Evolutionary conservation across 176 grass and related monocot species (phyloP).

Genomic region (Eleusine indica): DNA sequence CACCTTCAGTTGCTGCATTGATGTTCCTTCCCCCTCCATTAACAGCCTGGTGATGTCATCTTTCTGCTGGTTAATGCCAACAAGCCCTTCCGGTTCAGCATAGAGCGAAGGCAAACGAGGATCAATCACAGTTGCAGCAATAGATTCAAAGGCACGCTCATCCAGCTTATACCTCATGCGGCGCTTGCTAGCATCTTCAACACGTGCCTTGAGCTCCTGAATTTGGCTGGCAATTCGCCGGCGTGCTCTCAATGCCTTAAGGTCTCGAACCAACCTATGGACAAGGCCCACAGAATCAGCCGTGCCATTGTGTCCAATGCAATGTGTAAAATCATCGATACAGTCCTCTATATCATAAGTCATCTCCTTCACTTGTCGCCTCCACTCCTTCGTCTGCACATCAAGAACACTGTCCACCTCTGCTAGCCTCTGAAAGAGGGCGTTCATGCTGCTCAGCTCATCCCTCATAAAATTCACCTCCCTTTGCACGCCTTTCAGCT

Average conservation of each 20-base stretch:
- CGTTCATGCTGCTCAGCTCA: conserved; percentile 38
- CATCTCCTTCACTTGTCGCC: conserved; percentile 24
- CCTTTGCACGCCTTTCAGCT: conserved; percentile 1
- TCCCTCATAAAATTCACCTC: conserved; percentile 38
- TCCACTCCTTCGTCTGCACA: conserved; percentile 31
- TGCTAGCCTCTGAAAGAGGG: conserved; percentile 18
- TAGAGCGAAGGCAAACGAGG: conserved; percentile 6
- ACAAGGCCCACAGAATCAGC: not conserved
- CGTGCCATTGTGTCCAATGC: not conserved
- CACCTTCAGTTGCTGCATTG: conserved; percentile 20
- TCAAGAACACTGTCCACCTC: conserved; percentile 10
- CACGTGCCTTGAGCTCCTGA: not conserved
- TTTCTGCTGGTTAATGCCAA: not conserved
- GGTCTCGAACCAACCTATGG: not conserved
- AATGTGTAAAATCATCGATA: conserved; percentile 6
- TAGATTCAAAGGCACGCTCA: not conserved
- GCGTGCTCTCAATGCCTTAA: not conserved
- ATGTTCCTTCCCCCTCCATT: not conserved
- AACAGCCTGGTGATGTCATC: not conserved
- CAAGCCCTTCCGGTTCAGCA: conserved; percentile 13
- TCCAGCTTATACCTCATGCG: conserved; percentile 30
- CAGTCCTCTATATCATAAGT: conserved; percentile 38
- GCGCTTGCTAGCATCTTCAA: conserved; percentile 28
- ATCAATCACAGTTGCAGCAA: not conserved
- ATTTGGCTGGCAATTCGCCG: conserved; percentile 4